phyloP scores from a whole-genome alignment of 257 asterid species.

The Osmanthus fragrans region DNA sequence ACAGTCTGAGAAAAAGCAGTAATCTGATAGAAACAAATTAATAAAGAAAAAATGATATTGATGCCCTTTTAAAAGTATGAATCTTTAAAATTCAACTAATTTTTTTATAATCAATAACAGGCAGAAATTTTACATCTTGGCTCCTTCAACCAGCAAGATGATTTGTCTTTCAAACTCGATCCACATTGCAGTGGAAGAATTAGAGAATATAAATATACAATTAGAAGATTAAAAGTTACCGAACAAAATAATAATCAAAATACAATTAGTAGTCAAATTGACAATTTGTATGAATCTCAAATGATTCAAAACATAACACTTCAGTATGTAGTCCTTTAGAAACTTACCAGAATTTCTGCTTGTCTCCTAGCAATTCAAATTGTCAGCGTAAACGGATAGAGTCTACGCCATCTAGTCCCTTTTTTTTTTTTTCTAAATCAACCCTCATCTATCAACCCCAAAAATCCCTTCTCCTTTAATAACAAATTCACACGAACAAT shows the following conservation, averaged over 20 bases:
- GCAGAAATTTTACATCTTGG: background rate
- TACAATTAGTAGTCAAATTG: background rate
- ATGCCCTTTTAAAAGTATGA: background rate
- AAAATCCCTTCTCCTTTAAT: constrained; percentile 65
- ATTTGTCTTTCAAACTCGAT: background rate
- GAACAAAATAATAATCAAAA: background rate
- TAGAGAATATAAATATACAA: background rate
- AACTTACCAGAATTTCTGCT: background rate
- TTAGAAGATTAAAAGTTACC: background rate
- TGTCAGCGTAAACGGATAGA: too few relatives aligned
- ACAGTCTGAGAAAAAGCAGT: background rate
- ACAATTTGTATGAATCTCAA: background rate
- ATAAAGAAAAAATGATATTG: background rate
- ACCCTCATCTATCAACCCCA: constrained; percentile 43
- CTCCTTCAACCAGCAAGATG: background rate
- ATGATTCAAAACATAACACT: background rate
- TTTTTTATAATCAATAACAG: background rate
- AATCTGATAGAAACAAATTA: background rate
- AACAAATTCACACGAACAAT: constrained; percentile 65
- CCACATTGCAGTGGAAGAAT: background rate
- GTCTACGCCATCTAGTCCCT: background rate
- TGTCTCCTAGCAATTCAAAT: background rate
- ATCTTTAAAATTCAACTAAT: background rate
- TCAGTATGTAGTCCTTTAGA: background rate
- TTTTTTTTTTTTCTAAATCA: background rate